A percentile compares a stretch with the other conserved stretches of the same genome.
Evolutionary conservation across 192 early-diverging fungal species (phyloP).

Genomic region (Coemansia sp.): DNA sequence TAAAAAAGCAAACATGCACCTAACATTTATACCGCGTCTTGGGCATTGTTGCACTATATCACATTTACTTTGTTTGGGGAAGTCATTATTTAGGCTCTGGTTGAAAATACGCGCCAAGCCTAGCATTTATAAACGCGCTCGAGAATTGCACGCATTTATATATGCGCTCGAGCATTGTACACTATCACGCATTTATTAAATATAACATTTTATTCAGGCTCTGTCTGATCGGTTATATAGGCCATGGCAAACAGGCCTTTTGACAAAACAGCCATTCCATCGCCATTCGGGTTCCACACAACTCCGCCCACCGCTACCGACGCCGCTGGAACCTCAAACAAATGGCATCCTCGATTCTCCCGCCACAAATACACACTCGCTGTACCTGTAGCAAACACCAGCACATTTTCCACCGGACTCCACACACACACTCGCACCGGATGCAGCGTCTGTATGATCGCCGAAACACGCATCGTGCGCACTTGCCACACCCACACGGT

Average conservation of each 20-base stretch:
- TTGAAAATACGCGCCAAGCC: not conserved
- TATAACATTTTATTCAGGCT: not conserved
- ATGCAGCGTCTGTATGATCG: slow-evolving; percentile 34
- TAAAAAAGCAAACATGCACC: not conserved
- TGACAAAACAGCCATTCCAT: slow-evolving; percentile 31
- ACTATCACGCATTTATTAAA: slow-evolving; percentile 11
- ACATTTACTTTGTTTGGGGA: too few relatives aligned
- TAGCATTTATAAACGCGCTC: not conserved
- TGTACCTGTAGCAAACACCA: slow-evolving; percentile 36
- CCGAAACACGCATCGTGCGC: slow-evolving; percentile 20
- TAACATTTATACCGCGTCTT: too few relatives aligned
- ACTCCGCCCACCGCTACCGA: slow-evolving; percentile 12
- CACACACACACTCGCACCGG: slow-evolving; percentile 34
- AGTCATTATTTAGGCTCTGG: too few relatives aligned
- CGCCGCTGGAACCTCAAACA: slow-evolving; percentile 33
- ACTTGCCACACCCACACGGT: slow-evolving; percentile 46
- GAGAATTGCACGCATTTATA: too few relatives aligned
- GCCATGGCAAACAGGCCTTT: slow-evolving; percentile 42
- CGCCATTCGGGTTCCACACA: slow-evolving; percentile 45
- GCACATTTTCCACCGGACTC: slow-evolving; percentile 39
- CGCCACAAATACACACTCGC: slow-evolving; percentile 48
- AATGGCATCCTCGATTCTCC: slow-evolving; percentile 26
- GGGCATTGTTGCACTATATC: too few relatives aligned
- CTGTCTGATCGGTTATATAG: slow-evolving; percentile 20
- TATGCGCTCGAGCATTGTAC: slow-evolving; percentile 7